Conservation (phyloP, 352 stramenopile genomes). For the Thalassiosira allenii region DNA sequence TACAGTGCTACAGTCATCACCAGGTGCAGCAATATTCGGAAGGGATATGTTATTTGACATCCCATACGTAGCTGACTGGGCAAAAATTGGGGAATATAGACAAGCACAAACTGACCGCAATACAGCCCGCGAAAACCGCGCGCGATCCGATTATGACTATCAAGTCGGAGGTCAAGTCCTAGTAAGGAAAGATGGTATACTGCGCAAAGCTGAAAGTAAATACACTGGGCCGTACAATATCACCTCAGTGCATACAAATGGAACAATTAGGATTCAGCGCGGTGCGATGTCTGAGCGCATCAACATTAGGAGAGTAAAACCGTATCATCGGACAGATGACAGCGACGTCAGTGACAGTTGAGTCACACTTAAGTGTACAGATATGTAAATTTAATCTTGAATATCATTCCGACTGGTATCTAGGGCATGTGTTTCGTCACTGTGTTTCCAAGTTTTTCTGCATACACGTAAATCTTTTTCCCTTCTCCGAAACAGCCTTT, state of each 20-base stretch:
- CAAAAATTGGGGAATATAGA: conserved; percentile 38
- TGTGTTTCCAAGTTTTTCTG: too few relatives aligned
- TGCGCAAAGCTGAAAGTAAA: conserved; percentile 18
- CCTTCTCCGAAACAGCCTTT: too few relatives aligned
- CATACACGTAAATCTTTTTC: too few relatives aligned
- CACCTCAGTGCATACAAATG: conserved; percentile 33
- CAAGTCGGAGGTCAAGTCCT: conserved; percentile 29
- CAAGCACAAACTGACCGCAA: conserved; percentile 39
- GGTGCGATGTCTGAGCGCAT: conserved; percentile 17
- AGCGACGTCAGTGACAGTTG: too few relatives aligned
- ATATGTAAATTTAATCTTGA: too few relatives aligned
- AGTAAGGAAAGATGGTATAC: conserved; percentile 27
- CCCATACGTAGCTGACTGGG: conserved; percentile 55
- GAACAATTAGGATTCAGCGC: conserved; percentile 33
- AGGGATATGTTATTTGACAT: conserved; percentile 62
- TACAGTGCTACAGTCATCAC: conserved; percentile 49
- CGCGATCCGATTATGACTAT: conserved; percentile 35
- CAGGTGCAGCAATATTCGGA: conserved; percentile 60
- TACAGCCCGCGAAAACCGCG: conserved; percentile 51
- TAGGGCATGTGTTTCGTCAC: too few relatives aligned
- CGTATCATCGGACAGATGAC: too few relatives aligned
- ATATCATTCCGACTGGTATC: too few relatives aligned
- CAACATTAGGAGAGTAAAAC: conserved; percentile 34
- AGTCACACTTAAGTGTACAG: too few relatives aligned
- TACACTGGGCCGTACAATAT: conserved; percentile 7